Conservation (phyloP, 108 stramenopile species). For the Pseudonitzschia delicatissima region DNA sequence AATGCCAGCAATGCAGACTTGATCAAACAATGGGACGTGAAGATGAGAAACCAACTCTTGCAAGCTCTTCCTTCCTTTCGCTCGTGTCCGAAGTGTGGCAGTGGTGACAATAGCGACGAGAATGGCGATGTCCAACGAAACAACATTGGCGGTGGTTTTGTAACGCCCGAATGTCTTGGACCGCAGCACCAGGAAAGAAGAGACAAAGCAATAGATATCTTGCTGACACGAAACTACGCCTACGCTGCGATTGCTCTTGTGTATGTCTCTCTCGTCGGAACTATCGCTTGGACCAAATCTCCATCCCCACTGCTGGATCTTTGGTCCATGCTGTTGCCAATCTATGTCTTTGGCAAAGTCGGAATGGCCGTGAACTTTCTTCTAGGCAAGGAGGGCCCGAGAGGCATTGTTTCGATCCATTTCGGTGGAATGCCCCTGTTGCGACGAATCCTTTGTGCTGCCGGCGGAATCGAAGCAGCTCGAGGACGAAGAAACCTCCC, state of each 20-base stretch:
- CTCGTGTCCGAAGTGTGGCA: slow-evolving; percentile 51
- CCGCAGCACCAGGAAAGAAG: slow-evolving; percentile 52
- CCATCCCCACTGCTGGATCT: slow-evolving; percentile 18
- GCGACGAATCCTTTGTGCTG: slow-evolving; percentile 48
- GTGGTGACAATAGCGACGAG: background rate
- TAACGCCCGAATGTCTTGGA: slow-evolving; percentile 58
- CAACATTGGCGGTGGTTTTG: slow-evolving; percentile 55
- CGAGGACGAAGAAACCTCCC: slow-evolving; percentile 41
- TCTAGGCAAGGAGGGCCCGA: slow-evolving; percentile 28
- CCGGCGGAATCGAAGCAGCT: slow-evolving; percentile 40
- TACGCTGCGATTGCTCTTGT: background rate
- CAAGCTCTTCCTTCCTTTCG: slow-evolving; percentile 56
- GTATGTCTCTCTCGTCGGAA: slow-evolving; percentile 27
- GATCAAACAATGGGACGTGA: slow-evolving; percentile 44
- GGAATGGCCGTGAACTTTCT: background rate
- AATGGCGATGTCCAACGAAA: background rate
- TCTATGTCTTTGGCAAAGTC: background rate
- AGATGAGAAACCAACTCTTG: slow-evolving; percentile 50
- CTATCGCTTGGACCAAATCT: slow-evolving; percentile 16
- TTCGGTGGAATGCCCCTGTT: slow-evolving; percentile 61
- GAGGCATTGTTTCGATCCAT: slow-evolving; percentile 42
- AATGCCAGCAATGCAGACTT: slow-evolving; percentile 17
- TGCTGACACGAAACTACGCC: slow-evolving; percentile 9
- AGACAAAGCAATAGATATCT: slow-evolving; percentile 28
- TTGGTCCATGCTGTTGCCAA: slow-evolving; percentile 11